Conservation (phyloP, 1,284 basidiomycete genomes). For the Cryptococcus depauperatus region DNA sequence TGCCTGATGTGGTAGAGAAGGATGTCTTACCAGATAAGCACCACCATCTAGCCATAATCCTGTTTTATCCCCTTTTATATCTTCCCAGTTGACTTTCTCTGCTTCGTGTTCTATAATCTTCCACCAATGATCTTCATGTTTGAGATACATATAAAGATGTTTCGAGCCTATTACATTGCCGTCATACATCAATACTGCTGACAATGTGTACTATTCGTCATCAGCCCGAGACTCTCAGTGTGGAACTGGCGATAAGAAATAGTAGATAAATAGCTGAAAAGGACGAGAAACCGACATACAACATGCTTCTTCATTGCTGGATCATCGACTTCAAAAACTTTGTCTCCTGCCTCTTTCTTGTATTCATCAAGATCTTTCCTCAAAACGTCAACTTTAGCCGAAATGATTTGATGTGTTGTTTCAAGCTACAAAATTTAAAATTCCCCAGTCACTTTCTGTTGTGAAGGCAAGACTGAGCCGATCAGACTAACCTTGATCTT, state of each 20-base stretch:
- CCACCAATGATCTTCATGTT: constrained; percentile 24
- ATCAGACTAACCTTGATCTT: constrained; percentile 23
- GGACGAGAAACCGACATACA: constrained; percentile 21
- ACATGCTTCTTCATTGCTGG: constrained; percentile 25
- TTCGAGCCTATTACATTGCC: constrained; percentile 27
- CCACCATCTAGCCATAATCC: constrained; percentile 41
- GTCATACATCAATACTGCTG: constrained; percentile 34
- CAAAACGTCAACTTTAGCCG: constrained; percentile 17
- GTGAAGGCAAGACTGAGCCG: not conserved
- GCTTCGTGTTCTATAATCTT: constrained; percentile 31
- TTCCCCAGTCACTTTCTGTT: constrained; percentile 2
- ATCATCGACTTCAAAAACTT: constrained; percentile 31
- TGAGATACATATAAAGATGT: constrained; percentile 35
- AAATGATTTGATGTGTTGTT: constrained; percentile 13
- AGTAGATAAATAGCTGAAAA: not conserved
- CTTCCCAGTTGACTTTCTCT: constrained; percentile 22
- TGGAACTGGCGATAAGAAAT: not conserved
- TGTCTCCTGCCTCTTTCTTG: constrained; percentile 12
- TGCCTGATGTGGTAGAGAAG: no score
- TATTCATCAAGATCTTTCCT: constrained; percentile 21
- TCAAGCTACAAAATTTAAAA: constrained; percentile 15
- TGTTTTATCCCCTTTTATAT: constrained; percentile 26
- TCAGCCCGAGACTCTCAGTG: not conserved
- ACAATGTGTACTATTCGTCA: constrained; percentile 24
- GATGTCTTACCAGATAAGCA: constrained; percentile 28